Base-by-base conservation (phyloP, 768 basidiomycete species). In the Neoboletus magnificus region DNA sequence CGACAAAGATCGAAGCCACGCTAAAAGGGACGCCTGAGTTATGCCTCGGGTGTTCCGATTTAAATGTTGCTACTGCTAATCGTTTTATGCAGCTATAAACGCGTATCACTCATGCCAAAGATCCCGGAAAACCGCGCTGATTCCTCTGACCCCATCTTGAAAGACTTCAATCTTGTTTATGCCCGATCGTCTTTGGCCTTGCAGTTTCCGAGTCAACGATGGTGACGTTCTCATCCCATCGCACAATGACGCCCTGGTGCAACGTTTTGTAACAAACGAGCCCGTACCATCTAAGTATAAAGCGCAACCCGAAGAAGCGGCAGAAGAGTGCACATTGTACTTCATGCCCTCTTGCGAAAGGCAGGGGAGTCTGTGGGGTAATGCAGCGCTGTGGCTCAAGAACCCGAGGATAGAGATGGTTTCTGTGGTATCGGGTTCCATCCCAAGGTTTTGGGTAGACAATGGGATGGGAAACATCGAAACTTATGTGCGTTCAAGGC, bases 171-270 rank as follows among this genome's bases (percentile, higher is more conserved):
- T 45, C 25, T 64, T 68, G 56, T 37, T n/a, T 37, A n/a, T 10
- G 16, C 37, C 8, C 12, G 54, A 66, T 33, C 67, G 66, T 16
- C 61, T 67, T 29, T 39, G 52, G 32, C 57, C 70, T 36, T 62
- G 66, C 29, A 64, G 51, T 35, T 62, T 67, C 32, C 33, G 55
- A 30, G 60, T 61, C 9, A 22, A 57, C 8, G 66, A 71, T 48
- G 48, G 61, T 10, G 50, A 59, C 9, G 10, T 52, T 20, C 50
- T 66, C 32, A 56, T 71, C 30, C 58, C 52, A 7, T 47, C 68
- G 35, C 49, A 59, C 32, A 66, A 64, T 50, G 60, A 73, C 27
- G 47, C 52, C n/a, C 58, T 50, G 25, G 63, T 71, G 23, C 59
- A 48, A 40, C 58, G 42, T 33, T 58, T 52, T 16, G 47, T 62